A percentile compares a stretch with the other conserved stretches of the same genome.
phyloP scores from a whole-genome alignment of 2,329 filamentous ascomycete genomes.

The Colletotrichum limetticola region DNA sequence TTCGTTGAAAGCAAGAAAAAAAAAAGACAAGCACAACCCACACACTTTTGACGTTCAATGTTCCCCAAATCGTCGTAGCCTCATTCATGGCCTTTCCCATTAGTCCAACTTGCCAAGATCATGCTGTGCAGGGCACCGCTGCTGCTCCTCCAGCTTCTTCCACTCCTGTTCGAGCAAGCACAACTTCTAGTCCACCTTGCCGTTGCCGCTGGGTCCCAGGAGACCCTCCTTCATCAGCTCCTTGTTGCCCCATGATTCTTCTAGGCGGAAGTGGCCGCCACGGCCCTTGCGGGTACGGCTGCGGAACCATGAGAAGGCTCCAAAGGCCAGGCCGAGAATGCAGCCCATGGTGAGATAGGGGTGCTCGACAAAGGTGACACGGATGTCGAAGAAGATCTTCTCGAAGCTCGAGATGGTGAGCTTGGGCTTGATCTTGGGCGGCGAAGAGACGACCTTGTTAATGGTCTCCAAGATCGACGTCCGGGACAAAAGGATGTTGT shows the following conservation, averaged over 20 bases:
- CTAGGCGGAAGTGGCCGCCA: slow-evolving; percentile 70
- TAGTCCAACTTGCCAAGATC: slow-evolving; percentile 34
- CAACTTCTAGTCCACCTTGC: slow-evolving; percentile 60
- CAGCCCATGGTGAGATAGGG: slow-evolving; percentile 68
- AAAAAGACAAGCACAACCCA: slow-evolving; percentile 2
- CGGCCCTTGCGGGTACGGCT: slow-evolving; percentile 64
- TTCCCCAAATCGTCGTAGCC: slow-evolving; percentile 30
- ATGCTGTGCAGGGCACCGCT: background rate
- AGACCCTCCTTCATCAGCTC: slow-evolving; percentile 75
- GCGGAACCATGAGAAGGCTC: slow-evolving; percentile 63
- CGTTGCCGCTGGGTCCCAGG: slow-evolving; percentile 57
- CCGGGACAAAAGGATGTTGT: slow-evolving; percentile 88
- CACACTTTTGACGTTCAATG: slow-evolving; percentile 10
- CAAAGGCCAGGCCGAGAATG: slow-evolving; percentile 66
- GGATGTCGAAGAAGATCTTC: slow-evolving; percentile 76
- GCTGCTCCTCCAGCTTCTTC: slow-evolving; percentile 22
- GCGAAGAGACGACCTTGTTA: slow-evolving; percentile 74
- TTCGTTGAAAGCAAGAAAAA: background rate
- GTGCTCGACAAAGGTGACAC: slow-evolving; percentile 67
- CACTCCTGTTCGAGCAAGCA: background rate
- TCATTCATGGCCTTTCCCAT: slow-evolving; percentile 34
- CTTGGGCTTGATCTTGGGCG: slow-evolving; percentile 79
- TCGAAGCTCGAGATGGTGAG: slow-evolving; percentile 79
- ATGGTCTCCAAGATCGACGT: slow-evolving; percentile 92
- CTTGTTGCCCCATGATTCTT: slow-evolving; percentile 62